These are phyloP conservation scores for Aspergillus sclerotioniger DNA, from an alignment of 495 filamentous ascomycete genomes.

Conservation along the genomic window DNA sequence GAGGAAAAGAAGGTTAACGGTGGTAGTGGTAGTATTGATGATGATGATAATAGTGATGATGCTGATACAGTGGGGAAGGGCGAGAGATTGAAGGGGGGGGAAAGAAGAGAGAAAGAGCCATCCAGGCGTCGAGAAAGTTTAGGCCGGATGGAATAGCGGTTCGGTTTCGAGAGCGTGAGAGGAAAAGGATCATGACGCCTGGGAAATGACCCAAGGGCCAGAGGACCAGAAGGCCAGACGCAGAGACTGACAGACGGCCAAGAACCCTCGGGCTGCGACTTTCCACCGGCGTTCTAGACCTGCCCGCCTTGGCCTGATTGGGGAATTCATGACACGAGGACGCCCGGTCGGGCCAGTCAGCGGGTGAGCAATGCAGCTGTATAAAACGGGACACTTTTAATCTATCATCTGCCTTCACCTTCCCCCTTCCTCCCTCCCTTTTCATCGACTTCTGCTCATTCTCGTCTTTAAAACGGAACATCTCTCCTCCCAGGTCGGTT, in stretches of 20 bases:
- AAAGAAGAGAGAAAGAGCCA: slow-evolving; percentile 12
- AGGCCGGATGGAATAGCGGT: slow-evolving; percentile 5
- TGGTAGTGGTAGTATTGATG: slow-evolving; percentile 11
- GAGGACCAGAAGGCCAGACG: not conserved
- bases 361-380: slow-evolving; percentile 7
- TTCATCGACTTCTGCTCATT: too few relatives aligned
- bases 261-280: slow-evolving; percentile 23
- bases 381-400: not conserved
- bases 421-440: not conserved
- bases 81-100: slow-evolving; percentile 19
- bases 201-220: slow-evolving; percentile 19
- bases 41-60: slow-evolving; percentile 8
- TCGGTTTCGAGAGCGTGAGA: not conserved
- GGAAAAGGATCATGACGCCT: slow-evolving; percentile 14
- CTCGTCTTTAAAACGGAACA: too few relatives aligned
- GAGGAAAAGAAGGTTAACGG: slow-evolving; percentile 22
- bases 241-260: slow-evolving; percentile 11
- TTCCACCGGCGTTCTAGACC: slow-evolving; percentile 27
- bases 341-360: slow-evolving; percentile 8
- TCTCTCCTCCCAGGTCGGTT: too few relatives aligned
- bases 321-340: slow-evolving; percentile 29
- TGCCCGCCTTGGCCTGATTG: slow-evolving; percentile 19
- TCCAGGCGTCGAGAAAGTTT: slow-evolving; percentile 4
- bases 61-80: slow-evolving; percentile 23
- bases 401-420: not conserved